Base-by-base conservation (phyloP, 148 eudicot genomes). In the Cornus suecica region DNA sequence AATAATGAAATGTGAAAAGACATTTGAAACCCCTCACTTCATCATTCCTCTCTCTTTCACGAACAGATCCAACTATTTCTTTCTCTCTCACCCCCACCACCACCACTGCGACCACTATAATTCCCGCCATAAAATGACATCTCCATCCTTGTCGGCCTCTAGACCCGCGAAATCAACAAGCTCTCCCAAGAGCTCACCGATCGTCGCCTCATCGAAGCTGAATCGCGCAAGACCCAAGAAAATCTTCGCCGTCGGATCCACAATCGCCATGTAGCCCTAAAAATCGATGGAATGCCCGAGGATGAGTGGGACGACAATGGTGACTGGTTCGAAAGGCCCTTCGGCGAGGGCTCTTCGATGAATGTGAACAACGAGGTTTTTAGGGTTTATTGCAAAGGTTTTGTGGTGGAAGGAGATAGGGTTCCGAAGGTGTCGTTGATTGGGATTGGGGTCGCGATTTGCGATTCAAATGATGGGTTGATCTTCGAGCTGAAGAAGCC, bases 371-470 rank as follows among this genome's bases (percentile, higher is more conserved):
- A 48, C 2, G 80, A 78, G 81, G 41, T 74, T 45, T 84, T 79
- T 78, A 89, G 91, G 87, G 82, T 91, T 76, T 91, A 91, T 78
- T 86, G 80, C 31, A 91, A 91, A 84, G 96, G 96, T 10, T 70
- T 88, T 79, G 68, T 87, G 74, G 66, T 78, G n/a, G 84, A 82
- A 27, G 88, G 73, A 70, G 68, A 74, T 22, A 64, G 63, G 51
- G 75, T 15, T 75, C 27, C 75, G 13, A 77, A 70, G 25, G 77
- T 62, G 30, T 18, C 73, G 65, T 25, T 88, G 22, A 70, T 79
- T 27, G 95, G 89, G 52, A 87, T 91, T 73, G 92, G 95, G 2
- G 82, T 91, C 34, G 90, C 92, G 29, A 87, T 89, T 58, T 89
- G 90, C 75, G 91, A 87, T 65, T 84, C 88, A 42, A 81, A 81